Evolutionary conservation across 2,329 filamentous ascomycete genomes (phyloP).

Genomic region (Colletotrichum echinochloae): DNA sequence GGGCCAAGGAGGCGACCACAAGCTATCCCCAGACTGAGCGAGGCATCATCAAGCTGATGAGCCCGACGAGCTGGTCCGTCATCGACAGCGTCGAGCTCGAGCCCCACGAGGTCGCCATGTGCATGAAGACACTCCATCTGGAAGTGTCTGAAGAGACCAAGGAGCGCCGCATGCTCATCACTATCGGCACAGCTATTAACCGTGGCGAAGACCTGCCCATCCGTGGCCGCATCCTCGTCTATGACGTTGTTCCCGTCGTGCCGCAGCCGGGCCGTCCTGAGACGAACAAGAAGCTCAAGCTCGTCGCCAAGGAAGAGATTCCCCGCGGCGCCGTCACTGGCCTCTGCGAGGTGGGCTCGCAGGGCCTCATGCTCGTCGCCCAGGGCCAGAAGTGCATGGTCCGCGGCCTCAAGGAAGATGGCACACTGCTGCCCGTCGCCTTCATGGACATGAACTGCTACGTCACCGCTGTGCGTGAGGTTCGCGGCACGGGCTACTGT

Average conservation of each 20-base stretch:
- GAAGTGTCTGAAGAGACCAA: slow-evolving; percentile 93
- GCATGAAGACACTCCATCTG: slow-evolving; percentile 84
- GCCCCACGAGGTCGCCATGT: slow-evolving; percentile 80
- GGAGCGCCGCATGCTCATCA: slow-evolving; percentile 83
- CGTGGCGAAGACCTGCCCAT: slow-evolving; percentile 92
- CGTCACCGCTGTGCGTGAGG: slow-evolving; percentile 84
- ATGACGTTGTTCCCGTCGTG: slow-evolving; percentile 91
- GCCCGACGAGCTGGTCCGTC: slow-evolving; percentile 79
- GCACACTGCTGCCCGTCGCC: slow-evolving; percentile 89
- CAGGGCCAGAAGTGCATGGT: slow-evolving; percentile 99
- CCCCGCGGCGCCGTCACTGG: slow-evolving; percentile 92
- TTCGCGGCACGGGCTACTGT: slow-evolving; percentile 86
- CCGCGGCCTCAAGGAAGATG: slow-evolving; percentile 93
- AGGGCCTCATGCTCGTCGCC: slow-evolving; percentile 88
- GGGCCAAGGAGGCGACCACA: slow-evolving; percentile 76
- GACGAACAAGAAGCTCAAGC: slow-evolving; percentile 85
- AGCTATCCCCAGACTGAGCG: slow-evolving; percentile 77
- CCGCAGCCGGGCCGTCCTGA: slow-evolving; percentile 88
- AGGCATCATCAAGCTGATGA: slow-evolving; percentile 82
- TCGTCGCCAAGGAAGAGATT: slow-evolving; percentile 90
- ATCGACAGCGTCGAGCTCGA: slow-evolving; percentile 83
- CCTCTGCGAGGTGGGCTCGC: slow-evolving; percentile 84
- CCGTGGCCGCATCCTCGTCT: slow-evolving; percentile 87
- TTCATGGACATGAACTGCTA: slow-evolving; percentile 99
- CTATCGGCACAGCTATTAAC: slow-evolving; percentile 86